Conservation (phyloP, 2,329 filamentous ascomycete genomes). For the Pseudogymnoascus sp. region DNA sequence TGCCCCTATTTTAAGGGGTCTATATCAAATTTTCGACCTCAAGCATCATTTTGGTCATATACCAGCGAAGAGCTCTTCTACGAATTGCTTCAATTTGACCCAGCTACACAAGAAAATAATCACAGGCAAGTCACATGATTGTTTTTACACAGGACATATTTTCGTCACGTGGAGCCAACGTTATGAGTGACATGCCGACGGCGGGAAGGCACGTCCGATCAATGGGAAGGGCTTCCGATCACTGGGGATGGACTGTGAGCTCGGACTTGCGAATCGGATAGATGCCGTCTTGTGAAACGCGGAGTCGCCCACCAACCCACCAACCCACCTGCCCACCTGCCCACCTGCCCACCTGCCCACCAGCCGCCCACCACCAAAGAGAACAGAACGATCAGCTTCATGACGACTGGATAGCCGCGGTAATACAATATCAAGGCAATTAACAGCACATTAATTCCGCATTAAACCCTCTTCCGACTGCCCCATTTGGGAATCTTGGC, state of each 20-base stretch:
- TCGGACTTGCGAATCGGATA: constrained; percentile 1
- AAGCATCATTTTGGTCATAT: background rate
- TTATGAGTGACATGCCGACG: background rate
- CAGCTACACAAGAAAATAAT: background rate
- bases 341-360: no score
- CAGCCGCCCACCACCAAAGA: background rate
- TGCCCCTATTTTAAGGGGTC: background rate
- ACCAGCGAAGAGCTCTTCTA: background rate
- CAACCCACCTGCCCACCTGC: no score
- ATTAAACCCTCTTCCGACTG: background rate
- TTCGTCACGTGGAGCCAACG: background rate
- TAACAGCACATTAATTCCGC: constrained; percentile 1
- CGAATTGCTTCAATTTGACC: background rate
- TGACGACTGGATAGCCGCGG: background rate
- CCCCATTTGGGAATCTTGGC: background rate
- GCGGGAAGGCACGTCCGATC: background rate
- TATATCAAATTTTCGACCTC: background rate
- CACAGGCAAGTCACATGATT: background rate
- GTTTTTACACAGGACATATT: background rate
- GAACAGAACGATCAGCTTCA: constrained; percentile 1
- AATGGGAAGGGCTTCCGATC: background rate
- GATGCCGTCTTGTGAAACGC: background rate
- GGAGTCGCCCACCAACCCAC: background rate
- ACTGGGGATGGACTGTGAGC: background rate
- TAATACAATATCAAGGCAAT: background rate